These are phyloP conservation scores for Leccinum incarnatum DNA, from an alignment of 768 basidiomycete species.

Conservation along the genomic window DNA sequence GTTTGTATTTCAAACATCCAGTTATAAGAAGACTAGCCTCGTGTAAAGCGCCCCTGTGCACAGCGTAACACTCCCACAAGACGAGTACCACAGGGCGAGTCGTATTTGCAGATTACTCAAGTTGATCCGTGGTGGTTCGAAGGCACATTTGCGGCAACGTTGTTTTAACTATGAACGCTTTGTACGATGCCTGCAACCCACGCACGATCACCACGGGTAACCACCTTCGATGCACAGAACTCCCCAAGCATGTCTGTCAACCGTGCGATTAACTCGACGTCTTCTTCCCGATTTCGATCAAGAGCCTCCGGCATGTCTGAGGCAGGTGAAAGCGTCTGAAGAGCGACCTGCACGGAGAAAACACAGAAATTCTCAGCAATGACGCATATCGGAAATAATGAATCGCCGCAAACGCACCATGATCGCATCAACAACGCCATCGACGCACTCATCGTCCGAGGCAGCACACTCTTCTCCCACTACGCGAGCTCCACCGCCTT, in stretches of 20 bases:
- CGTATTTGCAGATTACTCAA: neutral
- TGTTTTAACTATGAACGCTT: conserved; percentile 22
- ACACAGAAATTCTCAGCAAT: neutral
- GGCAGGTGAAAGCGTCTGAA: conserved; percentile 55
- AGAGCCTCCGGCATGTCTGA: conserved; percentile 60
- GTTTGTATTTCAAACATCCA: neutral
- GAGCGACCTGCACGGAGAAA: conserved; percentile 47
- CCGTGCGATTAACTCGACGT: conserved; percentile 44
- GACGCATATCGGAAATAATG: neutral
- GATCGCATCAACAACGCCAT: conserved; percentile 54
- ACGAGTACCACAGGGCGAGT: neutral
- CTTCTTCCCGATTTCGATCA: conserved; percentile 46
- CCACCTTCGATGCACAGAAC: conserved; percentile 55
- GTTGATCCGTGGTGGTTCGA: neutral
- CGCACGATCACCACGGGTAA: conserved; percentile 46
- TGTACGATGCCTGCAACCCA: conserved; percentile 64
- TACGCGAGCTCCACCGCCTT: conserved; percentile 74
- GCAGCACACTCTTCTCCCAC: conserved; percentile 63
- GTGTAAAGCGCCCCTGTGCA: neutral
- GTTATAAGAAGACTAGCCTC: neutral
- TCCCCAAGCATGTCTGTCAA: conserved; percentile 58
- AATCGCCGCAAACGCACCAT: conserved; percentile 43
- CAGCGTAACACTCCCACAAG: neutral
- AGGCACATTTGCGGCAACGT: neutral
- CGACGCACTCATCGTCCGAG: conserved; percentile 31